Conservation (phyloP, 2,329 filamentous ascomycete species). For the Penicillium expansum region DNA sequence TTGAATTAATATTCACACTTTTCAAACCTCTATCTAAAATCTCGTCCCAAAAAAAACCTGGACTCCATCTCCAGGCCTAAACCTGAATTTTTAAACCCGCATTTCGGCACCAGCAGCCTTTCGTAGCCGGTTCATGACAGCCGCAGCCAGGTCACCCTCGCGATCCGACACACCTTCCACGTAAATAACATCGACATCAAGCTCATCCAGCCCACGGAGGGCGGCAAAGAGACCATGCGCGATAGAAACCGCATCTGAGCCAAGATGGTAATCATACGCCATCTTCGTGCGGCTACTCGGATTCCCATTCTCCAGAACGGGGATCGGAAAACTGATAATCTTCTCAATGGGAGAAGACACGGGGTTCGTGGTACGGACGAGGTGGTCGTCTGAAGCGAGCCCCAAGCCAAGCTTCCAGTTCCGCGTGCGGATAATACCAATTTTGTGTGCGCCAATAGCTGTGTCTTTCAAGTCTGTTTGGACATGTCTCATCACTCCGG, state of each 20-base stretch:
- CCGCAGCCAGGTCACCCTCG: conserved; percentile 77
- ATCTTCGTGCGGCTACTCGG: conserved; percentile 26
- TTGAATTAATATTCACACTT: conserved; percentile 7
- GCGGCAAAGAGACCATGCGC: conserved; percentile 86
- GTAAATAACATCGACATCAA: conserved; percentile 76
- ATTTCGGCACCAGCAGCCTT: conserved; percentile 66
- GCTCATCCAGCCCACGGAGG: conserved; percentile 77
- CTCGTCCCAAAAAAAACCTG: background rate
- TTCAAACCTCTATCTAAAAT: background rate
- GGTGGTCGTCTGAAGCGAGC: conserved; percentile 23
- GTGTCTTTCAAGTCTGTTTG: conserved; percentile 33
- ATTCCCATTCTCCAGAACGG: conserved; percentile 24
- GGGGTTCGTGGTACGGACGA: conserved; percentile 21
- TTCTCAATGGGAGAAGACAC: conserved; percentile 27
- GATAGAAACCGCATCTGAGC: conserved; percentile 67
- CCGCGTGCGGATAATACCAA: conserved; percentile 44
- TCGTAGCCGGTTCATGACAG: conserved; percentile 77
- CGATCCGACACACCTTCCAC: conserved; percentile 77
- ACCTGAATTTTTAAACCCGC: conserved; percentile 46
- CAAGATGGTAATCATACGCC: conserved; percentile 70
- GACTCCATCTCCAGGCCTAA: conserved; percentile 27
- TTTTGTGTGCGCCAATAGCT: conserved; percentile 28
- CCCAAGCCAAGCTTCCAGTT: conserved; percentile 35
- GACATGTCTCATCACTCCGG: conserved; percentile 33
- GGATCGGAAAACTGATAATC: conserved; percentile 29